A percentile compares a stretch with the other conserved stretches of the same genome.
Evolutionary conservation across 495 filamentous ascomycete genomes (phyloP).

Genomic region (Bombardia bombarda): DNA sequence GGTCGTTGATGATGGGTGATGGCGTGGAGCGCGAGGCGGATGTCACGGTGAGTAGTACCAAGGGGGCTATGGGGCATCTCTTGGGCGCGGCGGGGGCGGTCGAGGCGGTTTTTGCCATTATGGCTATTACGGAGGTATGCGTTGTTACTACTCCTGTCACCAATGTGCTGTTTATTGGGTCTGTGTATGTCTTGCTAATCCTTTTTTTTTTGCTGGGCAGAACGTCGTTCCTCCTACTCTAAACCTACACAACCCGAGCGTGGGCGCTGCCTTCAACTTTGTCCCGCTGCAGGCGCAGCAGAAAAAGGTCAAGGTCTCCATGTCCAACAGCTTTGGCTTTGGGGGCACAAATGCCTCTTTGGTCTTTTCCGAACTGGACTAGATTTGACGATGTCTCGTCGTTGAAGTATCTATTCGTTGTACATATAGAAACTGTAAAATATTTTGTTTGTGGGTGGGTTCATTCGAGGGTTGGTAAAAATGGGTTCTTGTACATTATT

Average conservation of each 20-base stretch:
- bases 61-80: slow-evolving; percentile 87
- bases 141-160: slow-evolving; percentile 19
- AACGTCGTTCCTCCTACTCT: slow-evolving; percentile 78
- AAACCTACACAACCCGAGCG: slow-evolving; percentile 61
- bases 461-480: too few relatives aligned
- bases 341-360: slow-evolving; percentile 92
- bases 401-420: too few relatives aligned
- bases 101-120: slow-evolving; percentile 75
- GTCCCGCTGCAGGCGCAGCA: slow-evolving; percentile 64
- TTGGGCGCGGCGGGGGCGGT: slow-evolving; percentile 85
- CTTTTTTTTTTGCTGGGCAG: too few relatives aligned
- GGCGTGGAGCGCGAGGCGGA: slow-evolving; percentile 54
- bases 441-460: too few relatives aligned
- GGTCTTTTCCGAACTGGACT: slow-evolving; percentile 57
- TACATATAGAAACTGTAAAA: too few relatives aligned
- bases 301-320: slow-evolving; percentile 59
- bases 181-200: too few relatives aligned
- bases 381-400: too few relatives aligned
- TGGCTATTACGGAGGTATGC: slow-evolving; percentile 69
- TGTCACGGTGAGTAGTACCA: slow-evolving; percentile 84
- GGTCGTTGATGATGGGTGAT: slow-evolving; percentile 63
- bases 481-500: too few relatives aligned
- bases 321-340: slow-evolving; percentile 98
- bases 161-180: slow-evolving; percentile 1
- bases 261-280: slow-evolving; percentile 82